phyloP scores from a whole-genome alignment of 208 protist genomes.

The Leishmania amazonensis region DNA sequence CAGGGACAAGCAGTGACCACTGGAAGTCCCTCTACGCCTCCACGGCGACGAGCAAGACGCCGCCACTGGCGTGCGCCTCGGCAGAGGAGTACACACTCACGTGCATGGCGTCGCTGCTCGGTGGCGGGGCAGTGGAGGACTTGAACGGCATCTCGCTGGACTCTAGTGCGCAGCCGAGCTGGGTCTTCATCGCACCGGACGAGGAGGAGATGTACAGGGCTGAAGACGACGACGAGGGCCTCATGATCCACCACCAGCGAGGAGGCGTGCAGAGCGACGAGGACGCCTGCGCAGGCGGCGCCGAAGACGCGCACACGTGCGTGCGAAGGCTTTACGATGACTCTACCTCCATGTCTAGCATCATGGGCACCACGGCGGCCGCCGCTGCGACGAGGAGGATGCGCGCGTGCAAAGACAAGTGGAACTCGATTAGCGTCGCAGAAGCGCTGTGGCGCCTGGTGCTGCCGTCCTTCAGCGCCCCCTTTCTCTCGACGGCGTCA shows the following conservation, averaged over 20 bases:
- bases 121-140: neutral
- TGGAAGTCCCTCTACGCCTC: neutral
- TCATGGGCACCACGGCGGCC: neutral
- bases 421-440: slow-evolving; percentile 18
- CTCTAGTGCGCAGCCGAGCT: slow-evolving; percentile 9
- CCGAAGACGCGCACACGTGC: neutral
- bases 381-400: neutral
- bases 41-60: neutral
- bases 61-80: neutral
- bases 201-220: neutral
- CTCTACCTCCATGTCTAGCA: too few species aligned
- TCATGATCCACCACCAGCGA: neutral
- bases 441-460: slow-evolving; percentile 29
- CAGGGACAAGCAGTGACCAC: neutral
- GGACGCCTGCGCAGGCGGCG: neutral
- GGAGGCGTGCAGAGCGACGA: neutral
- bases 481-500: slow-evolving; percentile 3
- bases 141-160: slow-evolving; percentile 13
- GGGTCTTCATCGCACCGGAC: neutral
- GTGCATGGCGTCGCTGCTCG: neutral
- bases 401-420: slow-evolving; percentile 21
- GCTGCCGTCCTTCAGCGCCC: slow-evolving; percentile 21
- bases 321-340: neutral
- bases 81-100: neutral
- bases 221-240: neutral